Evolutionary conservation across 805 yeast genomes (phyloP).

Genomic region (Candida parachauliodes): DNA sequence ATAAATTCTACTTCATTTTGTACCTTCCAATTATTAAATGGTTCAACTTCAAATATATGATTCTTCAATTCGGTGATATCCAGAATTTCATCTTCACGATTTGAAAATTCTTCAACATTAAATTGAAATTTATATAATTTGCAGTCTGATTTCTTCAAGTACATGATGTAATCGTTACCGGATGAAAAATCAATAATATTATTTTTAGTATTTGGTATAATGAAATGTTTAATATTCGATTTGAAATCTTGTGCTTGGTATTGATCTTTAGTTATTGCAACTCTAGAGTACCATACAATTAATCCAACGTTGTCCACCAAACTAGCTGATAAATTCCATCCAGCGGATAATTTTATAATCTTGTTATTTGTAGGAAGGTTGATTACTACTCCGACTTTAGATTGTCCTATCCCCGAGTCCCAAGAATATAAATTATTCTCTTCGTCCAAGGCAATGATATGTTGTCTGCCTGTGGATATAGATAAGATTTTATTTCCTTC

Average conservation of each 20-base stretch:
- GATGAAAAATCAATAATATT: slow-evolving; percentile 51
- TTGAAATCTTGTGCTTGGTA: slow-evolving; percentile 13
- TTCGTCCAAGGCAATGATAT: slow-evolving; percentile 57
- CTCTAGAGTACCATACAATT: slow-evolving; percentile 51
- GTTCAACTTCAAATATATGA: slow-evolving; percentile 1
- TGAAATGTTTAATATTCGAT: slow-evolving; percentile 33
- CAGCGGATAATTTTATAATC: slow-evolving; percentile 44
- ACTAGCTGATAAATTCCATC: slow-evolving; percentile 62
- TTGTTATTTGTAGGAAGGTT: not conserved
- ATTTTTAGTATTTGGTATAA: slow-evolving; percentile 40
- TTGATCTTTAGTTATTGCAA: slow-evolving; percentile 15
- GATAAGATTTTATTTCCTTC: slow-evolving; percentile 35
- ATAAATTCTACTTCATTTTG: slow-evolving; percentile 34
- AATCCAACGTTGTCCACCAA: slow-evolving; percentile 49
- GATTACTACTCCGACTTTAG: slow-evolving; percentile 40
- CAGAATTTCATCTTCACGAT: slow-evolving; percentile 7
- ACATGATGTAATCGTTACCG: slow-evolving; percentile 51
- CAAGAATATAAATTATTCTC: slow-evolving; percentile 53
- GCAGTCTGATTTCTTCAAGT: slow-evolving; percentile 42
- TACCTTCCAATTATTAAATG: slow-evolving; percentile 19
- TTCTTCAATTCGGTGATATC: slow-evolving; percentile 2
- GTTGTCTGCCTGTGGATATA: slow-evolving; percentile 61
- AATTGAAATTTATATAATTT: slow-evolving; percentile 33
- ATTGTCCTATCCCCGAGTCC: slow-evolving; percentile 47
- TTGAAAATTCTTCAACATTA: slow-evolving; percentile 15